Conservation (phyloP, 2,329 filamentous ascomycete species). For the Alternaria sp. region DNA sequence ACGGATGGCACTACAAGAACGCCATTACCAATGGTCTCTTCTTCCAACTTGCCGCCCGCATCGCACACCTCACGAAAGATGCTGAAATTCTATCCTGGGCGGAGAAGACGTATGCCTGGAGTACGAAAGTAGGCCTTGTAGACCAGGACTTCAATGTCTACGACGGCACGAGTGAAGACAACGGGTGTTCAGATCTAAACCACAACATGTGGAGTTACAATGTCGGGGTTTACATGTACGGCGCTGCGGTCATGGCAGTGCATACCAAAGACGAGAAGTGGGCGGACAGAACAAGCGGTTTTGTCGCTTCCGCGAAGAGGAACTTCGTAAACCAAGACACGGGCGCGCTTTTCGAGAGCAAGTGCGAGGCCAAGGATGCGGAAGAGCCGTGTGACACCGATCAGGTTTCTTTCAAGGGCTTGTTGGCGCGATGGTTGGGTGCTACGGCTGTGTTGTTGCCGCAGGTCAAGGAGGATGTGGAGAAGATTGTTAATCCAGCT, state of each 20-base stretch:
- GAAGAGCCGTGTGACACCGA: conserved; percentile 64
- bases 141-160: conserved; percentile 57
- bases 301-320: conserved; percentile 36
- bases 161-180: conserved; percentile 56
- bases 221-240: conserved; percentile 63
- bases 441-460: conserved; percentile 30
- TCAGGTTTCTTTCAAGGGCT: conserved; percentile 71
- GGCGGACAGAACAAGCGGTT: conserved; percentile 41
- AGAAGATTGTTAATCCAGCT: conserved; percentile 16
- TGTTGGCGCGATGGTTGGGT: conserved; percentile 37
- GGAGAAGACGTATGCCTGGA: conserved; percentile 65
- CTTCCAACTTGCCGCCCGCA: conserved; percentile 78
- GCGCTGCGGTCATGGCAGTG: conserved; percentile 36
- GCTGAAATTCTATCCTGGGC: conserved; percentile 64
- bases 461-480: conserved; percentile 19
- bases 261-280: conserved; percentile 28
- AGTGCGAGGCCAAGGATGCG: conserved; percentile 62
- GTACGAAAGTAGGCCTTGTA: conserved; percentile 56
- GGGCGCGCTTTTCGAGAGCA: conserved; percentile 59
- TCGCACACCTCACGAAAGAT: conserved; percentile 70
- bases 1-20: conserved; percentile 82
- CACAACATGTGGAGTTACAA: conserved; percentile 57
- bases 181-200: conserved; percentile 52
- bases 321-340: conserved; percentile 30
- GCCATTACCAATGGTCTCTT: conserved; percentile 78